These are phyloP conservation scores for Aureobasidium sp. DNA, from an alignment of 2,329 filamentous ascomycete genomes.

Conservation along the genomic window DNA sequence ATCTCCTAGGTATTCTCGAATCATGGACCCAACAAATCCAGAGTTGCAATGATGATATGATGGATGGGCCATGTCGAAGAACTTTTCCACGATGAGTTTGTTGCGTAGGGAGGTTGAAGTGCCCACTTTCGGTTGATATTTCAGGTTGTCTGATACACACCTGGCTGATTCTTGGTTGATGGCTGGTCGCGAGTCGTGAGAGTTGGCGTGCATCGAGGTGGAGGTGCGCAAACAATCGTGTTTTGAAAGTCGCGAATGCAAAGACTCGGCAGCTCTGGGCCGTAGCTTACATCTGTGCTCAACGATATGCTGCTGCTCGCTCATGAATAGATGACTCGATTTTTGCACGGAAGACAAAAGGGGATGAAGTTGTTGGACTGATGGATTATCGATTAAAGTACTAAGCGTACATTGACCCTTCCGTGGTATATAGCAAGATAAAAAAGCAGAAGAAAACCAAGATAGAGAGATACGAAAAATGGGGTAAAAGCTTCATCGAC, in stretches of 20 bases:
- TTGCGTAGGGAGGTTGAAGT: not conserved
- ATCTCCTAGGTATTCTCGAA: no score
- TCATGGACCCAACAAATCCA: not conserved
- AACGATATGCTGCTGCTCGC: no score
- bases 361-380: not conserved
- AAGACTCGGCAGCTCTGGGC: not conserved
- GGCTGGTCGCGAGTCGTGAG: not conserved
- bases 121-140: not conserved
- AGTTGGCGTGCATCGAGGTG: not conserved
- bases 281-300: not conserved
- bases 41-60: not conserved
- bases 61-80: not conserved
- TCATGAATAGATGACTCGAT: no score
- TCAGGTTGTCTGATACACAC: no score
- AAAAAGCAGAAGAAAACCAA: not conserved
- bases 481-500: not conserved
- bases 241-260: not conserved
- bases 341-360: not conserved
- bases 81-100: not conserved
- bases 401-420: conserved; percentile 5
- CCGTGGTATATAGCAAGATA: conserved; percentile 4
- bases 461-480: conserved; percentile 5
- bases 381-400: conserved; percentile 12
- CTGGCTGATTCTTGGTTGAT: not conserved
- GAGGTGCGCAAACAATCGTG: not conserved